Evolutionary conservation across 208 protist species (phyloP).

Genomic region (Wallacemonas sp.): DNA sequence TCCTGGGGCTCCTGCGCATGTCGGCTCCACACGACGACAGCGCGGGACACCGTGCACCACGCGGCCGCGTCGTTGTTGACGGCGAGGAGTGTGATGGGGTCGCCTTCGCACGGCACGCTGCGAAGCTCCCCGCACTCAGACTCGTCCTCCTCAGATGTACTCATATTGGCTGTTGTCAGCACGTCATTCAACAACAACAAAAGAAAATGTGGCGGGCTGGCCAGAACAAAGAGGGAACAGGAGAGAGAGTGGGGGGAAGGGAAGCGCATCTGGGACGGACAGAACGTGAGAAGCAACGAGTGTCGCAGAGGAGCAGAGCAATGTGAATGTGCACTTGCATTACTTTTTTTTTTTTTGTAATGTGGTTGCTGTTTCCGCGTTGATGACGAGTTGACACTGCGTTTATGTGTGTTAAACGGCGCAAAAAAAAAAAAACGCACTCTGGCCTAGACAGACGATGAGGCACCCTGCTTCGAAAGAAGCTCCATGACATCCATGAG

Average conservation of each 20-base stretch:
- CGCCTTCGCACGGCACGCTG: neutral
- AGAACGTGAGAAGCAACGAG: too few relatives aligned
- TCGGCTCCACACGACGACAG: conserved; percentile 2
- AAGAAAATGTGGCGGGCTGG: too few relatives aligned
- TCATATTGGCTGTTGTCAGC: too few relatives aligned
- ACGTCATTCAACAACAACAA: too few relatives aligned
- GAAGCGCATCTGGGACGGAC: too few relatives aligned
- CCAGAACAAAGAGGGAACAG: too few relatives aligned
- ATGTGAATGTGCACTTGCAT: too few relatives aligned
- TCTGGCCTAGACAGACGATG: neutral
- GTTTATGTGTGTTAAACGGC: too few relatives aligned
- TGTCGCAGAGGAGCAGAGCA: too few relatives aligned
- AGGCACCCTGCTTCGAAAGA: neutral
- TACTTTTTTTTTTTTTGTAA: neutral
- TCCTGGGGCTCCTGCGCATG: neutral
- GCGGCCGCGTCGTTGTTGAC: conserved; percentile 13
- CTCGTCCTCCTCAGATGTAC: neutral
- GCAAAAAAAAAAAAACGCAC: too few relatives aligned
- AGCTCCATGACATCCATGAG: conserved; percentile 48
- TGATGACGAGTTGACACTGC: too few relatives aligned
- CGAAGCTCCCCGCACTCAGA: conserved; percentile 3
- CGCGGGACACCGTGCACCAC: conserved; percentile 8
- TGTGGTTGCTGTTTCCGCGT: conserved; percentile 6
- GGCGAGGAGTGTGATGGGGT: neutral
- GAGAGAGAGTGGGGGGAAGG: too few relatives aligned